Evolutionary conservation across 768 basidiomycete genomes (phyloP), one percentile per base, ranked within the genome.

Genomic region (Gymnopilus dilepis): DNA sequence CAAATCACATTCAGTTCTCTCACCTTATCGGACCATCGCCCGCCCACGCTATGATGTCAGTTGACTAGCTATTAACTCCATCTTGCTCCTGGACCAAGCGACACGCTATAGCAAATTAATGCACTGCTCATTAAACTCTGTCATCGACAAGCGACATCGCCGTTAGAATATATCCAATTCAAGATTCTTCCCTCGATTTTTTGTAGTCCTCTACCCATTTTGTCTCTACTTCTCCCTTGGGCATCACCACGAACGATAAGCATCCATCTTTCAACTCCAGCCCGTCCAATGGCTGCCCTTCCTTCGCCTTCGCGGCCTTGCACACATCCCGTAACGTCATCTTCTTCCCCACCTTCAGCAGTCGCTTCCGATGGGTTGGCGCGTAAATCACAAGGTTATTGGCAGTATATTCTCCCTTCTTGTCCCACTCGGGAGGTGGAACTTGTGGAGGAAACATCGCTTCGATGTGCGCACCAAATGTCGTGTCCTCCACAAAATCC

Each of bases 141-240:
- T 22, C 19, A 37, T 21, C n/a, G 21, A 26, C 21, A 47, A 21
- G 34, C 47, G 47, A 58, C 12, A 34, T 28, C 41, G 24, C 28
- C 56, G 47, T 57, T 21, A 30, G 33, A 26, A 28, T 37, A 47
- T 22, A 56, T 38, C 60, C 50, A 57, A 51, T 63, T 65, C 37
- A 63, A 52, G 67, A 65, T 24, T 65, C 65, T 33, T 79, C 79
- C 70, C 84, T 73, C 9, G 62, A 74, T 67, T 76, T 80, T 78
- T 98, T 98, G 82, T 86, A 96, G 56, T 92, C 90, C 22, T 91
- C 88, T 33, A 97, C 85, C 95, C 95, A 99, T 64, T 84, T 85
- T 71, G 83, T 81, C 74, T 98, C 95, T 54, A 81, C 84, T 6
- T 80, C 82, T 1, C 92, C 92, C 71, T 85, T 92, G 0, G 90